A percentile compares a stretch with the other conserved stretches of the same genome.
Evolutionary conservation across 2,329 filamentous ascomycete species (phyloP).

Genomic region (Reticulascus tulasneorum): DNA sequence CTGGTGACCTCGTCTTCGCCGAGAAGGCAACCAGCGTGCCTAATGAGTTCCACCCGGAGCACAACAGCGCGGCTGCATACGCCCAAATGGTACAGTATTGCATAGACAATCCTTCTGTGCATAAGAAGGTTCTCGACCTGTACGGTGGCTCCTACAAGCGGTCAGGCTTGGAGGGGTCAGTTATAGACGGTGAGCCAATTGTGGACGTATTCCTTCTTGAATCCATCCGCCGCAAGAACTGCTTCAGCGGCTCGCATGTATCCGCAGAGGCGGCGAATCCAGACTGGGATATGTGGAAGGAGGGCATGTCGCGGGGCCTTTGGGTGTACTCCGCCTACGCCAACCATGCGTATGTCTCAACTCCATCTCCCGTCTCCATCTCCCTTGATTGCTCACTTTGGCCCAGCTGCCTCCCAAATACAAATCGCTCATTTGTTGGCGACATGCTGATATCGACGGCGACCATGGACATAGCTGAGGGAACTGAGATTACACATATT

Average conservation of each 20-base stretch:
- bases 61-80: slow-evolving; percentile 38
- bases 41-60: slow-evolving; percentile 36
- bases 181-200: slow-evolving; percentile 29
- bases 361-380: no score
- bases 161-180: slow-evolving; percentile 23
- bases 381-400: no score
- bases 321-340: slow-evolving; percentile 30
- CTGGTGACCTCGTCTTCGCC: slow-evolving; percentile 36
- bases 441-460: slow-evolving; percentile 29
- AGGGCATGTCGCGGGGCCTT: slow-evolving; percentile 22
- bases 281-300: slow-evolving; percentile 15
- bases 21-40: slow-evolving; percentile 37
- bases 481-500: slow-evolving; percentile 33
- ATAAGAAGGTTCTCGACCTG: slow-evolving; percentile 27
- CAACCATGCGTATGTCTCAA: slow-evolving; percentile 34
- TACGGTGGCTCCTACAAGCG: slow-evolving; percentile 29
- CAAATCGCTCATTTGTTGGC: slow-evolving; percentile 28
- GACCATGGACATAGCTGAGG: slow-evolving; percentile 28
- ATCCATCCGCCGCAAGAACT: slow-evolving; percentile 36
- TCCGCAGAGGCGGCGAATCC: slow-evolving; percentile 24
- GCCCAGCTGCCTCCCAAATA: slow-evolving; percentile 30
- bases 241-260: slow-evolving; percentile 29
- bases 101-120: slow-evolving; percentile 33
- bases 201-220: slow-evolving; percentile 36
- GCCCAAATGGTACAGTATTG: slow-evolving; percentile 35